These are phyloP conservation scores for Butyriboletus loyo DNA, from an alignment of 768 basidiomycete species.

Conservation along the genomic window DNA sequence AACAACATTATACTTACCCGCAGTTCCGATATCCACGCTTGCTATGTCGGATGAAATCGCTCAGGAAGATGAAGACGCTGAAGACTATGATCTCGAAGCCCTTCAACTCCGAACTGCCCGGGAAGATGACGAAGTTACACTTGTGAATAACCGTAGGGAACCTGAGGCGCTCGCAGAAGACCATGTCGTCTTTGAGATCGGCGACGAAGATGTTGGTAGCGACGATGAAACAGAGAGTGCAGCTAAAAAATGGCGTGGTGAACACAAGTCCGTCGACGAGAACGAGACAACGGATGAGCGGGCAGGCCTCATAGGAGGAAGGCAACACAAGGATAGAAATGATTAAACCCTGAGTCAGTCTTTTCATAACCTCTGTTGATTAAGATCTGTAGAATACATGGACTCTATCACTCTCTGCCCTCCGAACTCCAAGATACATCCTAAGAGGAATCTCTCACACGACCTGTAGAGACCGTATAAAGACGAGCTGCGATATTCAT, in stretches of 20 bases:
- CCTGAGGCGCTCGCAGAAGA: constrained; percentile 55
- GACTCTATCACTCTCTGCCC: constrained; percentile 2
- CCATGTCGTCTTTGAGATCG: constrained; percentile 86
- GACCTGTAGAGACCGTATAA: constrained; percentile 84
- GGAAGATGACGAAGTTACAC: constrained; percentile 66
- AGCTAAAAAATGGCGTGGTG: constrained; percentile 48
- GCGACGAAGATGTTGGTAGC: constrained; percentile 70
- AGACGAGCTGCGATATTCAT: constrained; percentile 92
- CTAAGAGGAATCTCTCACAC: constrained; percentile 59
- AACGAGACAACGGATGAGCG: constrained; percentile 54
- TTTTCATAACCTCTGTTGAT: constrained; percentile 13
- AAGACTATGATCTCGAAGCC: constrained; percentile 86
- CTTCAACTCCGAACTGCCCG: constrained; percentile 54
- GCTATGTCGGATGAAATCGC: constrained; percentile 97
- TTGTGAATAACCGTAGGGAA: constrained; percentile 59
- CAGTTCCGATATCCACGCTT: constrained; percentile 54
- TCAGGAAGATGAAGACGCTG: constrained; percentile 90
- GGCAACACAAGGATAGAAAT: constrained; percentile 32
- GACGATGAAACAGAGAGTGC: constrained; percentile 58
- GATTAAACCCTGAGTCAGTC: constrained; percentile 26
- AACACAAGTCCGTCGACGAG: constrained; percentile 45
- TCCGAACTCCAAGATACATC: background rate
- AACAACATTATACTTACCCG: constrained; percentile 16
- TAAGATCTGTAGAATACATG: constrained; percentile 38
- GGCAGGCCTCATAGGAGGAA: constrained; percentile 57